Evolutionary conservation across 2,329 filamentous ascomycete species (phyloP).

Genomic region (Scedosporium boydii): DNA sequence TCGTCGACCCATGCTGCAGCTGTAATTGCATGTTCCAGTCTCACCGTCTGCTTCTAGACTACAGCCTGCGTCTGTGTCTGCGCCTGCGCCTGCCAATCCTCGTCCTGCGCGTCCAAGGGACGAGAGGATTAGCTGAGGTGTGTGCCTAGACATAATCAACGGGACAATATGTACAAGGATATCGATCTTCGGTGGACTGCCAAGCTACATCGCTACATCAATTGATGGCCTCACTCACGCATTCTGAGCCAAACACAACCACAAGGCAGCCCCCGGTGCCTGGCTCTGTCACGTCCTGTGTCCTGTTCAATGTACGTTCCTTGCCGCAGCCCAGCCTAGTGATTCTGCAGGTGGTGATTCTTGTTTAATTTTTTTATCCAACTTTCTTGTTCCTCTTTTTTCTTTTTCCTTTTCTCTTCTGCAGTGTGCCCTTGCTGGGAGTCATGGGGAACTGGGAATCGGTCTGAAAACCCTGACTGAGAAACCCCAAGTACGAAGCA

Average conservation of each 20-base stretch:
- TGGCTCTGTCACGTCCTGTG: not conserved
- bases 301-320: not conserved
- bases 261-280: constrained; percentile 1
- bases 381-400: not conserved
- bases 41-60: not conserved
- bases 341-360: not conserved
- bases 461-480: constrained; percentile 1
- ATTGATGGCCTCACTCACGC: not conserved
- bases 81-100: not conserved
- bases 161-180: too few species aligned
- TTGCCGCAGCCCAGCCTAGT: not conserved
- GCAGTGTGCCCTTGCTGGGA: not conserved
- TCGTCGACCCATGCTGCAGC: not conserved
- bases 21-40: not conserved
- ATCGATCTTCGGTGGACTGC: too few species aligned
- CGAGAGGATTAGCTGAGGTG: not conserved
- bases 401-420: not conserved
- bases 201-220: not conserved
- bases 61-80: too few species aligned
- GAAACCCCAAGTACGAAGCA: not conserved
- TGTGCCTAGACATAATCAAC: not conserved
- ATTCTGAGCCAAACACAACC: not conserved
- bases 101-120: not conserved
- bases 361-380: not conserved
- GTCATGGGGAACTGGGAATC: not conserved